These are phyloP conservation scores for Babesia caballi DNA, from an alignment of 169 alveolate genomes.

Conservation along the genomic window DNA sequence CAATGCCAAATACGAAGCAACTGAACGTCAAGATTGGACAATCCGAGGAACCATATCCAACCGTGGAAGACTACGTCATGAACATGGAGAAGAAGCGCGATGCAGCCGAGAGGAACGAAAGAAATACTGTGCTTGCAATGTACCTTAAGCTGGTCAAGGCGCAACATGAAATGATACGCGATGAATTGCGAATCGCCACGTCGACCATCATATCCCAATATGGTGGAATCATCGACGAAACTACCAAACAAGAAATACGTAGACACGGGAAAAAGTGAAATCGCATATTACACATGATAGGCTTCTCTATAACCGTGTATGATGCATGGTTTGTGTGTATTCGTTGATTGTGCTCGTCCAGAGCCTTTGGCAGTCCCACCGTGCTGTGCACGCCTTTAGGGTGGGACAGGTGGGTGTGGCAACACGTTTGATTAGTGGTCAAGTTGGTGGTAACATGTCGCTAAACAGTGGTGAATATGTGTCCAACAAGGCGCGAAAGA, in stretches of 20 bases:
- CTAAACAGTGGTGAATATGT: background rate
- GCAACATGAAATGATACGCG: constrained; percentile 76
- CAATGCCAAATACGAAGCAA: constrained; percentile 44
- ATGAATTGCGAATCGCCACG: constrained; percentile 66
- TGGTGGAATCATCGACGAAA: constrained; percentile 57
- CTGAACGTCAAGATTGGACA: constrained; percentile 77
- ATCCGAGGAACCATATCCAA: constrained; percentile 75
- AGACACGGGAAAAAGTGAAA: constrained; percentile 7
- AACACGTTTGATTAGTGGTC: too few relatives aligned
- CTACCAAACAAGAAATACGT: constrained; percentile 26
- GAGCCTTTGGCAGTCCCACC: background rate
- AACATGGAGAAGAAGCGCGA: constrained; percentile 78
- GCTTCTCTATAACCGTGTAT: background rate
- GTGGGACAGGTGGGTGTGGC: background rate
- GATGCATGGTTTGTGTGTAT: background rate
- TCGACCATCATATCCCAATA: constrained; percentile 72
- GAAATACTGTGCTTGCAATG: constrained; percentile 64
- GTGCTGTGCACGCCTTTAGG: background rate
- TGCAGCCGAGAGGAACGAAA: constrained; percentile 69
- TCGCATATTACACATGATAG: background rate
- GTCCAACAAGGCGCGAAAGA: background rate
- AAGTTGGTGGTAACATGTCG: too few relatives aligned
- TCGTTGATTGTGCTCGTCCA: background rate
- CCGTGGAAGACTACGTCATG: constrained; percentile 78
- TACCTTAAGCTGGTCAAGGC: constrained; percentile 74